A percentile compares a stretch with the other conserved stretches of the same genome.
Conservation (phyloP, 208 protist genomes). For the Leishmania arabica region DNA sequence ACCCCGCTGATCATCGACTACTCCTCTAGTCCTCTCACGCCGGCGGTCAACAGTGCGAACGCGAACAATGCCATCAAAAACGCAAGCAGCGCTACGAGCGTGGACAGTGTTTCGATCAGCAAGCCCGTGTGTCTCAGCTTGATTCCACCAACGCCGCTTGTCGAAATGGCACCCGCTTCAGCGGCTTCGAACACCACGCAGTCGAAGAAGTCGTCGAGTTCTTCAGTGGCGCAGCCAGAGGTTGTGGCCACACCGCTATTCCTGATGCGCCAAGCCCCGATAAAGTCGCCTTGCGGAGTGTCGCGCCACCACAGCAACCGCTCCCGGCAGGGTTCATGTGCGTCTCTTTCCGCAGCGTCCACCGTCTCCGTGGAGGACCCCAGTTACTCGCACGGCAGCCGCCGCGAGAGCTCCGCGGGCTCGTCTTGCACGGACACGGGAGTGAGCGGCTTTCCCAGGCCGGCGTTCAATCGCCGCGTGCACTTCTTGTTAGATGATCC, state of each 20-base stretch:
- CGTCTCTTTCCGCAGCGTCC: neutral
- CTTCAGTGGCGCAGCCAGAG: neutral
- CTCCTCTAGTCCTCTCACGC: neutral
- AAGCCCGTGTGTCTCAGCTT: neutral
- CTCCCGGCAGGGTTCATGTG: neutral
- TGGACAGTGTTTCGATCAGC: neutral
- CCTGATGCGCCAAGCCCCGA: neutral
- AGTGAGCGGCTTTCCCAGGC: neutral
- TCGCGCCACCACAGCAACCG: neutral
- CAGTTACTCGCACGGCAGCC: neutral
- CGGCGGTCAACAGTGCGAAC: neutral
- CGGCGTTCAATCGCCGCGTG: neutral
- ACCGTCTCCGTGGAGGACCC: neutral
- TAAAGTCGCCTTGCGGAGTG: neutral
- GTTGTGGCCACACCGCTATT: neutral
- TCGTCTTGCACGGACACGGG: neutral
- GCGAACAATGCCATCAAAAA: neutral
- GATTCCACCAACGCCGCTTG: neutral
- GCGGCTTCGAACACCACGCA: neutral
- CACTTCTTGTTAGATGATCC: constrained; percentile 6
- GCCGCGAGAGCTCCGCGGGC: neutral
- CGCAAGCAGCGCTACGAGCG: neutral
- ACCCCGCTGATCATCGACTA: neutral
- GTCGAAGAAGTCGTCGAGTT: neutral
- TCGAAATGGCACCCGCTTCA: neutral